Base-by-base conservation (phyloP, 345 rosid genomes). In the Alliaria petiolata region DNA sequence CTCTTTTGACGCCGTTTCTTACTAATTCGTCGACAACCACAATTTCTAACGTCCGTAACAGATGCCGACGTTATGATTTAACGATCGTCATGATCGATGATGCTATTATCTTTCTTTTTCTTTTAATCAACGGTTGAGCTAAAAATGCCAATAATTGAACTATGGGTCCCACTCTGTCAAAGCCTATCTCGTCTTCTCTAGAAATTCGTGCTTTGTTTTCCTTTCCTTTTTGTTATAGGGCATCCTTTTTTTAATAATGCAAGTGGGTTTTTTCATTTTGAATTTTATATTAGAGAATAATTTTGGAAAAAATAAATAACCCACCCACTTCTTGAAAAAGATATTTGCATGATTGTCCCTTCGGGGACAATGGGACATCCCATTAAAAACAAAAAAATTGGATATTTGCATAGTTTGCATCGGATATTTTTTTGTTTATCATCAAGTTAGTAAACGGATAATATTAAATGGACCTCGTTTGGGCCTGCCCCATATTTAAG, bases 91-190 rank as follows among this genome's bases (percentile, higher is more conserved):
- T 58, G 28, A 25, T 26, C 28, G 28, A 26, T 26, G 4, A 14
- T 28, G 22, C 31, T 15, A 50, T n/a, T 46, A 60, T 47, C 6
- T 13, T 15, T 60, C 12, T 60, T 4, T 60, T 11, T 22, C 31
- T 51, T 62, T 20, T 71, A 71, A 40, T 71, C 30, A 34, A 44
- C 40, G 71, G 60, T 46, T 61, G 67, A 22, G 55, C 60, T 13
- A 54, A 62, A 52, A 20, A 0, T 13, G 13, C 1, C 59, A 68
- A 53, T 76, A 62, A 61, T 62, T 62, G 70, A 39, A 54, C 3
- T 0, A 2, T 22, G 19, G 60, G 68, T 10, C 67, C 72, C 46
- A 20, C 26, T 26, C 4, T 3, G 35, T 19, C 22, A 12, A 25
- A 8, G 50, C n/a, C 3, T 42, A n/a, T 50, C 42, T 50, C 30